Conservation (phyloP, 106 monocot genomes). For the Gastrodia elata region DNA sequence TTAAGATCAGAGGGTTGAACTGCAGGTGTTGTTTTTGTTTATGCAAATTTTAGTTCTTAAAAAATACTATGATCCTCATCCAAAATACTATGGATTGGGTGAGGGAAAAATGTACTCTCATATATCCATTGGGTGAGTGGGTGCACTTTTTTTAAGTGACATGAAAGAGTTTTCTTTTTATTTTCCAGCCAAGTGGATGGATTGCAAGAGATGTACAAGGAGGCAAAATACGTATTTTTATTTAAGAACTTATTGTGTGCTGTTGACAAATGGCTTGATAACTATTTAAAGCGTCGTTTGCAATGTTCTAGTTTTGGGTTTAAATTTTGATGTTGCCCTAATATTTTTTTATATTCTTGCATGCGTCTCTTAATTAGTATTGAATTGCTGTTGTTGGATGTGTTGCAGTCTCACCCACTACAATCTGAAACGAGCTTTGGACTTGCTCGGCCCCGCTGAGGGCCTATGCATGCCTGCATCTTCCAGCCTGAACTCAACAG, state of each 20-base stretch:
- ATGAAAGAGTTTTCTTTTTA: too few species aligned
- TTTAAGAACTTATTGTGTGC: neutral
- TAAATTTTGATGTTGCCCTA: neutral
- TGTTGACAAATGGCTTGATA: neutral
- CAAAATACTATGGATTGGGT: too few species aligned
- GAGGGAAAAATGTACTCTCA: too few species aligned
- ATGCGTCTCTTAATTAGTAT: neutral
- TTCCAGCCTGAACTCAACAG: slow-evolving; percentile 29
- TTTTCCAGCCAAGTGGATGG: too few species aligned
- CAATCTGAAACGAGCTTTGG: slow-evolving; percentile 73
- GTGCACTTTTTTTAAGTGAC: too few species aligned
- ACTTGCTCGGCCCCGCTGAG: slow-evolving; percentile 88
- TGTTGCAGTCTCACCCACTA: slow-evolving; percentile 53
- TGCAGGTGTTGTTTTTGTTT: neutral
- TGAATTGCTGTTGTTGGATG: neutral
- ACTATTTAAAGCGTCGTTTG: neutral
- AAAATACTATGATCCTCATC: too few species aligned
- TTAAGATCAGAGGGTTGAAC: neutral
- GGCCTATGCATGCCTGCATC: slow-evolving; percentile 91
- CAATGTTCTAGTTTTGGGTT: neutral
- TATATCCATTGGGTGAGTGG: too few species aligned
- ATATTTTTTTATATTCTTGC: too few species aligned
- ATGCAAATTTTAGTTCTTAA: neutral
- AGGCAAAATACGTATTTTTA: neutral
- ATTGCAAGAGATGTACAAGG: too few species aligned